Base-by-base conservation (phyloP, 306 rosid genomes). In the Begonia masoniana region DNA sequence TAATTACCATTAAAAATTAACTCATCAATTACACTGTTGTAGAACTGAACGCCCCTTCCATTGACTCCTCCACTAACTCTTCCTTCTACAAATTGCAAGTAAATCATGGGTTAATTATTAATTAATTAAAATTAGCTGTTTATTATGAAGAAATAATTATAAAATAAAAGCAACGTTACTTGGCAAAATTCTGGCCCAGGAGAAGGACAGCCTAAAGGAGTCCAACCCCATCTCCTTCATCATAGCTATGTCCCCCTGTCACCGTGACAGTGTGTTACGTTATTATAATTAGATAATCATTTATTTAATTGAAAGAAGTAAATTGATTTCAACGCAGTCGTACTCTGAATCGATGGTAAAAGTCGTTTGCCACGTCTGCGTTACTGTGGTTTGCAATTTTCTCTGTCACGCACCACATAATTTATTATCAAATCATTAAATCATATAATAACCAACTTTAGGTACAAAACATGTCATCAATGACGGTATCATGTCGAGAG, bases 141-240 rank as follows among this genome's bases (percentile, higher is more conserved):
- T 3, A 10, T n/a, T 45, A 43, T 10, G 2, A 13, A 10, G 13
- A 43, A 43, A 13, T 10, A 43, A 43, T 10, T 43, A n/a, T 10
- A 45, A 45, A n/a, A 17, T 1, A 2, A 8, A 7, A 54, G 17
- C 3, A 3, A 11, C 8, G 41, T 61, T 76, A 80, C 87, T 56
- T 0, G 82, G 82, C 13, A 80, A 63, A 36, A 80, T 61, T 62
- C 87, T 50, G 9, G 78, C 11, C 87, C 87, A 80, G 7, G 87
- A 76, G 58, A 80, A 60, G 62, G 87, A 80, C 21, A 80, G 73
- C 57, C 87, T 70, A 51, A 51, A 73, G 2, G 82, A 75, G 13
- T 80, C 80, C 15, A 76, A 12, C 21, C 87, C 87, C 2, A 80
- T 65, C 52, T 73, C 60, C 53, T 76, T 80, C 60, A 68, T 67